Percentiles rank a stretch among this genome's conserved stretches.
phyloP scores from a whole-genome alignment of 305 asterid genomes.

The Fraxinus platypoda region DNA sequence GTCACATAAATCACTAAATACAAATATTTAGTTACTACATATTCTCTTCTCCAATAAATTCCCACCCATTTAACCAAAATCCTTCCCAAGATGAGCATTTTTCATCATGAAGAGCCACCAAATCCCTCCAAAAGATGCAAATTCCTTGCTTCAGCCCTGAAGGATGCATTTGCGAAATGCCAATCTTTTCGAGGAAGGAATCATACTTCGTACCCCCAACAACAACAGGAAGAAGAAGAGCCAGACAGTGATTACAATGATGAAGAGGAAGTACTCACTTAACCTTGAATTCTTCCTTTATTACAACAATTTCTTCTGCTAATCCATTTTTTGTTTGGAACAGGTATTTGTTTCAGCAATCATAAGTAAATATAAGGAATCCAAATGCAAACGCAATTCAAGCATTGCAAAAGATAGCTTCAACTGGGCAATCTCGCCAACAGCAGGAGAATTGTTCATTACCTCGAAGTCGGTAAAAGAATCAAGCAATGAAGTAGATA shows the following conservation, averaged over 20 bases:
- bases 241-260: constrained; percentile 41
- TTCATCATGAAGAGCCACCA: constrained; percentile 43
- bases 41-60: constrained; percentile 23
- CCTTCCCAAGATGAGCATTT: constrained; percentile 42
- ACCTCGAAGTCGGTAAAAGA: constrained; percentile 11
- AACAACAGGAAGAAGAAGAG: constrained; percentile 26
- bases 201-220: constrained; percentile 23
- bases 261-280: constrained; percentile 60
- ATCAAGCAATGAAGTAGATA: constrained; percentile 22
- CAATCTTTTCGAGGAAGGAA: constrained; percentile 37
- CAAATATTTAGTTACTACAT: constrained; percentile 22
- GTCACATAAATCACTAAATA: constrained; percentile 31
- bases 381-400: constrained; percentile 45
- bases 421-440: constrained; percentile 55
- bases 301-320: neutral
- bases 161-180: constrained; percentile 53
- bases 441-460: constrained; percentile 29
- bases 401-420: constrained; percentile 32
- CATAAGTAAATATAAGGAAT: constrained; percentile 64
- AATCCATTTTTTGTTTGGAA: neutral
- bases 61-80: constrained; percentile 7
- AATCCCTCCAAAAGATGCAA: constrained; percentile 53
- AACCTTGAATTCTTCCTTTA: neutral
- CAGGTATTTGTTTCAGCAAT: constrained; percentile 75
- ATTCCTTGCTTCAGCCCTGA: constrained; percentile 46